Conservation (phyloP, 441 rosid species). For the Mallotus repandus region DNA sequence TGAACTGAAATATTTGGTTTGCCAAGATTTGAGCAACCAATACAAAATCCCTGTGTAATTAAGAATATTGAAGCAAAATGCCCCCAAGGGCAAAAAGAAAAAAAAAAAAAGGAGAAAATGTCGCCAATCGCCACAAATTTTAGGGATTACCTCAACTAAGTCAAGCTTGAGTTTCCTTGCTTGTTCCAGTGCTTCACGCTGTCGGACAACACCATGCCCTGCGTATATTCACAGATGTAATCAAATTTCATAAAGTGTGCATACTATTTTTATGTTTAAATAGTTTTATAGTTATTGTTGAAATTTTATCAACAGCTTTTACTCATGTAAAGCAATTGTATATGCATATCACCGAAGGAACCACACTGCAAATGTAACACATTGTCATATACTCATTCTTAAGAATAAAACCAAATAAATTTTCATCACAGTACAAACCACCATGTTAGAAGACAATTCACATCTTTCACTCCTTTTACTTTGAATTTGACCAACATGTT, state of each 20-base stretch:
- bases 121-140: not conserved
- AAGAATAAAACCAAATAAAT: not conserved
- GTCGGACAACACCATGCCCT: conserved; percentile 48
- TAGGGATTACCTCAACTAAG: conserved; percentile 53
- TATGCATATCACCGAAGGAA: not conserved
- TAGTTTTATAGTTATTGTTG: not conserved
- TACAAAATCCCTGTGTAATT: not conserved
- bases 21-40: no score
- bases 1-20: no score
- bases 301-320: not conserved
- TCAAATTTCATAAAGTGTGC: not conserved
- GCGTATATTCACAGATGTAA: conserved; percentile 17
- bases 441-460: not conserved
- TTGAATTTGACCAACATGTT: not conserved
- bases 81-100: not conserved
- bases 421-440: not conserved
- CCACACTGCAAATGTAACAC: not conserved
- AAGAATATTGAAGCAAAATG: not conserved
- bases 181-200: conserved; percentile 41
- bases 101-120: no score
- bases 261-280: not conserved
- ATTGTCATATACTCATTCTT: not conserved
- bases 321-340: not conserved
- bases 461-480: not conserved
- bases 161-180: conserved; percentile 48